These are phyloP conservation scores for Penicillium cinerascens DNA, from an alignment of 495 filamentous ascomycete species.

Conservation along the genomic window DNA sequence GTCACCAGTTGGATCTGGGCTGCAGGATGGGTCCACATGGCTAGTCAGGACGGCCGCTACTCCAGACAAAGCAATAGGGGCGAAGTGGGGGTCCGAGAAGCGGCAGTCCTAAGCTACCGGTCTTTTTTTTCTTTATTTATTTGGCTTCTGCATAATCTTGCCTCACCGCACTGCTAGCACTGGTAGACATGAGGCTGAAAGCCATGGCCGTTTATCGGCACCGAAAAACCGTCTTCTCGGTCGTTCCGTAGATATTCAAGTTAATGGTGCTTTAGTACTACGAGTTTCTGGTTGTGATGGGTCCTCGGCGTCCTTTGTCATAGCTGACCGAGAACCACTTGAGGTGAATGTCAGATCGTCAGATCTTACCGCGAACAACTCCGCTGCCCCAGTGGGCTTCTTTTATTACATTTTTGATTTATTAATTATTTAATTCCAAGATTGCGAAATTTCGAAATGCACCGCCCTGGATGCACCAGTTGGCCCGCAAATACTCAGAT, in stretches of 20 bases:
- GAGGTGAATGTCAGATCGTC: background rate
- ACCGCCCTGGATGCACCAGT: too few relatives aligned
- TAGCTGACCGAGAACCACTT: background rate
- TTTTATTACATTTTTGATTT: background rate
- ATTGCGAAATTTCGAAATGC: too few relatives aligned
- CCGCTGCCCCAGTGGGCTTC: background rate
- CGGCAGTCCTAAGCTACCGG: conserved; percentile 1
- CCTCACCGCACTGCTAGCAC: too few relatives aligned
- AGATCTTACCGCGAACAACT: background rate
- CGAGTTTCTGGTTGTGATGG: too few relatives aligned
- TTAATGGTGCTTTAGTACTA: too few relatives aligned
- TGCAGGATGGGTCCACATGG: conserved; percentile 2
- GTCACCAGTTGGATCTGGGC: background rate
- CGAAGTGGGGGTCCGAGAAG: conserved; percentile 9
- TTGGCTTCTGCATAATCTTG: background rate
- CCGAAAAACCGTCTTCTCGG: background rate
- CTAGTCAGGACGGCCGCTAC: background rate
- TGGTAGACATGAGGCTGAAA: conserved; percentile 2
- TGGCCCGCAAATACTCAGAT: too few relatives aligned
- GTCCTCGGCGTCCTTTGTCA: background rate
- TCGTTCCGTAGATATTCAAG: too few relatives aligned
- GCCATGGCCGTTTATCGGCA: background rate
- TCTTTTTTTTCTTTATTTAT: background rate
- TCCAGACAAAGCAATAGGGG: background rate
- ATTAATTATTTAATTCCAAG: too few relatives aligned